phyloP scores from a whole-genome alignment of 2,329 filamentous ascomycete species.

The Akanthomyces lecanii region DNA sequence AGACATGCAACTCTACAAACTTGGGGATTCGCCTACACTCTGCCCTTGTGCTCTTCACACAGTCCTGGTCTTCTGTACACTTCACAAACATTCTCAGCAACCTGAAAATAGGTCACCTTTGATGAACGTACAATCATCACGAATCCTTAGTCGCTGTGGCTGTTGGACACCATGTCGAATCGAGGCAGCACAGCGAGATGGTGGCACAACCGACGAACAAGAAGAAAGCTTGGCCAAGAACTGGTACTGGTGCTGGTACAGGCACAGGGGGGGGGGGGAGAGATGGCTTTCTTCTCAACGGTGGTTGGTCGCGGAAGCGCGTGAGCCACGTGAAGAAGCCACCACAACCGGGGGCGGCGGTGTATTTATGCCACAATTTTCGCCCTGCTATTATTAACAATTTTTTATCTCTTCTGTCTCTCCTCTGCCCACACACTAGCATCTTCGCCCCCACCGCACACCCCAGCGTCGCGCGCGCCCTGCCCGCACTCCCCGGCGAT shows the following conservation, averaged over 20 bases:
- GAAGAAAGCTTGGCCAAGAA: background rate
- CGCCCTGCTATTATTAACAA: background rate
- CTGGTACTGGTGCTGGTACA: background rate
- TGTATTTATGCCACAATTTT: conserved; percentile 12
- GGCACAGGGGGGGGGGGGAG: background rate
- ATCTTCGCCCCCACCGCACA: conserved; percentile 4
- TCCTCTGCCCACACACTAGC: background rate
- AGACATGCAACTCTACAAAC: background rate
- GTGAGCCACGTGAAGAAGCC: conserved; percentile 4
- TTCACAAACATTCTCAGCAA: no score
- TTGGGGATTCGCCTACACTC: no score
- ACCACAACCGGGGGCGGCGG: no score
- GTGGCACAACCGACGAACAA: background rate
- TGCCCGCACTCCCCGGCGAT: background rate
- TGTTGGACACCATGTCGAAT: background rate
- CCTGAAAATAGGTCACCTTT: no score
- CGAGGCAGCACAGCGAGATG: conserved; percentile 2
- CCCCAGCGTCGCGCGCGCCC: background rate
- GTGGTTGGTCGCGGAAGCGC: conserved; percentile 11
- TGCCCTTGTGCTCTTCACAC: no score
- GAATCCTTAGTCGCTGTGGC: no score
- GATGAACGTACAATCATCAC: no score
- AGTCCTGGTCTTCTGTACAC: no score
- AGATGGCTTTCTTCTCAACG: conserved; percentile 1
- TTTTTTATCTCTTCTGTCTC: background rate